phyloP scores from a whole-genome alignment of 306 rosid genomes.

The Prunus padus region DNA sequence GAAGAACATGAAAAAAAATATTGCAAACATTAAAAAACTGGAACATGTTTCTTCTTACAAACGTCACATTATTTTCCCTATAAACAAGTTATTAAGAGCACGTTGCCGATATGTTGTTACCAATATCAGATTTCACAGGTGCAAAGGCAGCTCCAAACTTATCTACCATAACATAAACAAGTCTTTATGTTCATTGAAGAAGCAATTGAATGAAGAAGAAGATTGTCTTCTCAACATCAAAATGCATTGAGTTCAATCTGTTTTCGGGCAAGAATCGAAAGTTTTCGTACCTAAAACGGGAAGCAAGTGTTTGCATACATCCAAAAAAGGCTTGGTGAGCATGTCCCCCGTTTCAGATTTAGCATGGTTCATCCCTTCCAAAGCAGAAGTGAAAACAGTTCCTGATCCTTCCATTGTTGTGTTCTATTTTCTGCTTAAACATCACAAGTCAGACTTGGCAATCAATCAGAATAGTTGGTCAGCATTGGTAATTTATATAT shows the following conservation, averaged over 20 bases:
- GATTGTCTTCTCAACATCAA: neutral
- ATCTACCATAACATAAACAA: conserved; percentile 30
- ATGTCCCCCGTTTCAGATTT: conserved; percentile 62
- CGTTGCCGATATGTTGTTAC: conserved; percentile 58
- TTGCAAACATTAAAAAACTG: neutral
- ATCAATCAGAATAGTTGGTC: neutral
- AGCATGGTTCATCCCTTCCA: conserved; percentile 53
- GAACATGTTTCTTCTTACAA: neutral
- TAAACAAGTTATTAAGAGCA: neutral
- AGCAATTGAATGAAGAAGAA: conserved; percentile 18
- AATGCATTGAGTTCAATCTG: neutral
- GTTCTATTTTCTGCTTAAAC: neutral
- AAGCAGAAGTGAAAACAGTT: conserved; percentile 50
- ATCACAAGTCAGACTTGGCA: neutral
- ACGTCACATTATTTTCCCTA: neutral
- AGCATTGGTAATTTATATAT: no score
- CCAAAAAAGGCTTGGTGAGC: conserved; percentile 65
- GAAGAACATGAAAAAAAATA: neutral
- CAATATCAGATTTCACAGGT: conserved; percentile 59
- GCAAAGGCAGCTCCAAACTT: conserved; percentile 70
- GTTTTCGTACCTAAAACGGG: conserved; percentile 57
- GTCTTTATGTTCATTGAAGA: neutral
- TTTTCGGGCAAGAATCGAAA: neutral
- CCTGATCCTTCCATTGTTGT: conserved; percentile 51
- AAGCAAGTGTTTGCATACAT: conserved; percentile 63